Evolutionary conservation across 2,329 filamentous ascomycete genomes (phyloP).

Genomic region (Lasiodiplodia hormozganensis): DNA sequence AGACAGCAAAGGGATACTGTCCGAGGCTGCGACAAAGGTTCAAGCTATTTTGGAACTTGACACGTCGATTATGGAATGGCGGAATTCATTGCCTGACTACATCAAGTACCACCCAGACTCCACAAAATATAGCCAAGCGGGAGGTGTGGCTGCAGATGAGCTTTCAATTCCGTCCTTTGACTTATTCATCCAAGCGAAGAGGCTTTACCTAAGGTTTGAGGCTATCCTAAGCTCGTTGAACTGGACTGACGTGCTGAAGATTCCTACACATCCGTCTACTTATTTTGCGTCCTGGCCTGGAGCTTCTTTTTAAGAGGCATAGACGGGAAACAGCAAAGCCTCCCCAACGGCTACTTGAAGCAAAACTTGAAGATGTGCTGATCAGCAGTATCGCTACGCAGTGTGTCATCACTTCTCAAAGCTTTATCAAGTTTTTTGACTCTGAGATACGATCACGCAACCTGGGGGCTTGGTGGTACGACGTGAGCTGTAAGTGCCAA

Average conservation of each 20-base stretch:
- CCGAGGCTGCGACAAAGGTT: not conserved
- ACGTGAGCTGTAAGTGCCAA: not conserved
- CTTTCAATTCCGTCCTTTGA: not conserved
- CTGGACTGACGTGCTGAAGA: not conserved
- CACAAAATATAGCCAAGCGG: not conserved
- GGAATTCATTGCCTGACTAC: not conserved
- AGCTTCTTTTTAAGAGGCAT: not conserved
- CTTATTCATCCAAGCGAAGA: not conserved
- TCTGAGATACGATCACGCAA: not conserved
- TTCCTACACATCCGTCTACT: not conserved
- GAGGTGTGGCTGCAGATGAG: not conserved
- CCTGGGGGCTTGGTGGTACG: not conserved
- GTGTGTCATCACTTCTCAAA: not conserved
- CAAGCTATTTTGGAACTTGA: not conserved
- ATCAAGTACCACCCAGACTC: not conserved
- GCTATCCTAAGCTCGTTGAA: not conserved
- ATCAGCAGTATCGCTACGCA: not conserved
- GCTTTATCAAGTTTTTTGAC: not conserved
- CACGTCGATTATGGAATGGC: not conserved
- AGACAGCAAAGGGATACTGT: not conserved
- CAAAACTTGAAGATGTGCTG: not conserved
- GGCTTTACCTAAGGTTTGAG: not conserved
- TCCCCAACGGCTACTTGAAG: not conserved
- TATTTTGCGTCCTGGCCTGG: not conserved
- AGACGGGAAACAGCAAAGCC: not conserved